Base-by-base conservation (phyloP, 176 grass and related monocot species). In the Rhynchospora tenuis region DNA sequence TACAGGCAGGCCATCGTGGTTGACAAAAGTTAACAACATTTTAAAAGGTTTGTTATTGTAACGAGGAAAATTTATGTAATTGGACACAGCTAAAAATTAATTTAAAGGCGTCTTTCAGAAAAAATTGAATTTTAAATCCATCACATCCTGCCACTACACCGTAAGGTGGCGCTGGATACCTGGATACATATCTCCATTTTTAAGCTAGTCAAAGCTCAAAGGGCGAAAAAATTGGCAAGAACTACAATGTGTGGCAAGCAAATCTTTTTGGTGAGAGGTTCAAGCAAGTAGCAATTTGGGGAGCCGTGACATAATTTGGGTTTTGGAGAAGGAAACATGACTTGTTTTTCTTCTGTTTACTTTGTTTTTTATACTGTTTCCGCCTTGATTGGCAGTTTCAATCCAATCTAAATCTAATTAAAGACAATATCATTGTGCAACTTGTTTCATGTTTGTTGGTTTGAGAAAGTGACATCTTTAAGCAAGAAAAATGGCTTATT, bases 401-500 rank as follows among this genome's bases (percentile, higher is more conserved):
- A 81, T 64, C 4, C 15, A 78, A 79, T 4, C 33, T 38, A 38
- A 38, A 38, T 38, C 33, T 38, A 38, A 31, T 47, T 52, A 73
- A 73, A 50, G 42, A 73, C 17, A 2, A n/a, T 63, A 67, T 82
- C 23, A 31, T 82, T 82, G 13, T 64, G 61, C 80, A 66, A 66
- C 80, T 82, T 82, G 80, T 82, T 82, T 82, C 80, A 12, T 52
- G 80, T 67, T 82, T 82, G 20, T 47, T 29, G 23, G 80, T 31
- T 52, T n/a, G 15, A 67, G 80, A 82, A 44, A 67, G 46, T 66
- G 80, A 82, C 44, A 82, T 67, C 16, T 27, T 82, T 23, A 9
- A 66, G 23, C 6, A 28, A 61, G 19, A 38, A 61, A 61, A 80
- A 60, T 19, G 15, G 15, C 7, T 42, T 59, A 79, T 79, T 29